Percentiles rank a stretch among this genome's conserved stretches.
phyloP scores from a whole-genome alignment of 495 filamentous ascomycete species.

The Chaetomium cochliodes region DNA sequence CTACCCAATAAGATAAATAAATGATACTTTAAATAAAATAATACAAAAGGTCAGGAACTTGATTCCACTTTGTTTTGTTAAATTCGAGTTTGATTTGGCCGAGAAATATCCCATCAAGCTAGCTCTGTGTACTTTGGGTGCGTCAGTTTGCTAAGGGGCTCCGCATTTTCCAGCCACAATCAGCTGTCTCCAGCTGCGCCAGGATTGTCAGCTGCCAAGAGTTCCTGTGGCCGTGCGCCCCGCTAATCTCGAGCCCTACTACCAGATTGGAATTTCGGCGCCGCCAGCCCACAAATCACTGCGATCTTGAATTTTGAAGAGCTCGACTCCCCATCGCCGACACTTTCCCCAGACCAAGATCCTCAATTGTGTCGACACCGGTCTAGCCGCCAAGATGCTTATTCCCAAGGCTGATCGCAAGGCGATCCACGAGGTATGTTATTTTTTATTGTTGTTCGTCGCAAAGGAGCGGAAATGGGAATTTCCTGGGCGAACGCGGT shows the following conservation, averaged over 20 bases:
- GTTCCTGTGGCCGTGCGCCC: slow-evolving; percentile 32
- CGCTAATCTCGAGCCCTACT: slow-evolving; percentile 37
- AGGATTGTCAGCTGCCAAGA: background rate
- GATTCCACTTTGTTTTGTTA: no score
- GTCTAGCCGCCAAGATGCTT: slow-evolving; percentile 68
- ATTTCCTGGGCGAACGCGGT: background rate
- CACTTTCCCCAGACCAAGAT: slow-evolving; percentile 43
- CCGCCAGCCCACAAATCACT: slow-evolving; percentile 39
- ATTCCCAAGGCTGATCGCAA: slow-evolving; percentile 99
- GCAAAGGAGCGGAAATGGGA: background rate
- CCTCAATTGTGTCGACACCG: slow-evolving; percentile 45
- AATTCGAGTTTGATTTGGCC: no score
- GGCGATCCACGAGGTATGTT: slow-evolving; percentile 84
- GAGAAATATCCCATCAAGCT: no score
- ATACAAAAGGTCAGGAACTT: no score
- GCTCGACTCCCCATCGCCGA: slow-evolving; percentile 36
- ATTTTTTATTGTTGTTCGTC: slow-evolving; percentile 14
- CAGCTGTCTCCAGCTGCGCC: background rate
- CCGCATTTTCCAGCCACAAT: slow-evolving; percentile 28
- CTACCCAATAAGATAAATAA: no score
- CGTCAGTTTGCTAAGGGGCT: no score
- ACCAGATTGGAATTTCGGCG: slow-evolving; percentile 37
- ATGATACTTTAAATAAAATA: no score
- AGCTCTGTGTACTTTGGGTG: no score
- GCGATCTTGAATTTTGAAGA: slow-evolving; percentile 40